A percentile compares a stretch with the other conserved stretches of the same genome.
Conservation (phyloP, 106 monocot genomes). For the Acorus gramineus region DNA sequence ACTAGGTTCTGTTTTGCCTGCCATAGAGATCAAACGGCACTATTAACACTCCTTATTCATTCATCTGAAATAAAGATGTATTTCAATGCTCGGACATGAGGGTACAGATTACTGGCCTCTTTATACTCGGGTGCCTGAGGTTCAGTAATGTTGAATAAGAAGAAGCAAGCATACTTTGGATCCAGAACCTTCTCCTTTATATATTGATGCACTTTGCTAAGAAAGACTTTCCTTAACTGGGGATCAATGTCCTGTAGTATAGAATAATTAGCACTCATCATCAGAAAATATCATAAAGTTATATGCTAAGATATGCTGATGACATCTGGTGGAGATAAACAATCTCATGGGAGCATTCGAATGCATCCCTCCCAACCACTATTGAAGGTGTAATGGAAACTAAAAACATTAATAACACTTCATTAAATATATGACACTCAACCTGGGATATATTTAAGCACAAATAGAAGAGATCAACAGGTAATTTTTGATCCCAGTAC, state of each 20-base stretch:
- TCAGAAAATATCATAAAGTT: not conserved
- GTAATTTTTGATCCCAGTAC: slow-evolving; percentile 88
- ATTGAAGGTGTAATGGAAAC: too few relatives aligned
- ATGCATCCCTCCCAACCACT: too few relatives aligned
- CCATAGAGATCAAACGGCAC: not conserved
- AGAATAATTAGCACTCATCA: too few relatives aligned
- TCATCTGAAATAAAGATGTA: too few relatives aligned
- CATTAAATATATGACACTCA: not conserved
- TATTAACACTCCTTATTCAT: too few relatives aligned
- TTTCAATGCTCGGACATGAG: too few relatives aligned
- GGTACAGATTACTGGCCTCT: slow-evolving; percentile 35
- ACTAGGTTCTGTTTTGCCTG: slow-evolving; percentile 65
- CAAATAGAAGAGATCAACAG: slow-evolving; percentile 68
- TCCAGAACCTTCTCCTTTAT: slow-evolving; percentile 83
- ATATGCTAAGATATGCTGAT: too few relatives aligned
- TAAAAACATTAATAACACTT: not conserved
- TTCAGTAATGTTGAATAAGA: slow-evolving; percentile 60
- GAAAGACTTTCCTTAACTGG: slow-evolving; percentile 68
- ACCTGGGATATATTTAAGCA: slow-evolving; percentile 87
- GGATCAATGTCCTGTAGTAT: slow-evolving; percentile 47
- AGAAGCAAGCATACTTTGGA: slow-evolving; percentile 87
- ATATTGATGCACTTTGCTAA: slow-evolving; percentile 74
- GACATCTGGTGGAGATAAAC: not conserved
- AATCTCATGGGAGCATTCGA: not conserved
- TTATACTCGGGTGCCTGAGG: slow-evolving; percentile 45